These are phyloP conservation scores for Cyclanthera cordifolia DNA, from an alignment of 306 rosid genomes.

Conservation along the genomic window DNA sequence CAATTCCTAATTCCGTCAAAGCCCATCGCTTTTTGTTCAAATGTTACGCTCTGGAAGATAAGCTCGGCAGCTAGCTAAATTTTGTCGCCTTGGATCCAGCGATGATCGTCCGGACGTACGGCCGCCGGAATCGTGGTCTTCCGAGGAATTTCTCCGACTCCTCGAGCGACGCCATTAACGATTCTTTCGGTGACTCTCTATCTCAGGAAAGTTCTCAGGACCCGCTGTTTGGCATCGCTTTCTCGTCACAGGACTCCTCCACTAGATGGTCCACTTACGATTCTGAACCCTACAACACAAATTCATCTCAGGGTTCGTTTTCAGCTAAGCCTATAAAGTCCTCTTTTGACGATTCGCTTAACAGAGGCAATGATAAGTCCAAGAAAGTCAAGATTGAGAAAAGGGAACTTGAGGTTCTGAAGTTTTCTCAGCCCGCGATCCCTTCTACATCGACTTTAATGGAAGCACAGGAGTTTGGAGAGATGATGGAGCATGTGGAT, in stretches of 20 bases:
- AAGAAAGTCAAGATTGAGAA: constrained; percentile 35
- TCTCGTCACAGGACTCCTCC: constrained; percentile 77
- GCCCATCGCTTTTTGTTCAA: constrained; percentile 14
- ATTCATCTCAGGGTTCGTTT: constrained; percentile 17
- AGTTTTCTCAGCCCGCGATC: constrained; percentile 25
- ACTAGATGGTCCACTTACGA: constrained; percentile 68
- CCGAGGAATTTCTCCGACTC: constrained; percentile 48
- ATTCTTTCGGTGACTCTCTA: constrained; percentile 29
- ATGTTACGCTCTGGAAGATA: too few relatives aligned
- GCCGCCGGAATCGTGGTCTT: constrained; percentile 62
- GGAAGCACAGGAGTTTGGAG: constrained; percentile 99
- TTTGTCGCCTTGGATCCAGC: constrained; percentile 14
- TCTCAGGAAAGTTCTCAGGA: constrained; percentile 47
- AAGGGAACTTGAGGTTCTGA: constrained; percentile 14
- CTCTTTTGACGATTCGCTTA: constrained; percentile 30
- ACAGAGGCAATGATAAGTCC: constrained; percentile 27
- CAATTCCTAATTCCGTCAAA: constrained; percentile 17
- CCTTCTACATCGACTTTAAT: constrained; percentile 74
- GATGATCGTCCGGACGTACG: constrained; percentile 89
- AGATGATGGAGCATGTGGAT: constrained; percentile 98
- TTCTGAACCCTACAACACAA: constrained; percentile 44
- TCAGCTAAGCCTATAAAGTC: constrained; percentile 18
- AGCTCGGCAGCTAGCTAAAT: neutral
- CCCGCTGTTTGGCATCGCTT: constrained; percentile 33
- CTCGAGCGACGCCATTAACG: constrained; percentile 54